Evolutionary conservation across 495 filamentous ascomycete genomes (phyloP).

Genomic region (Annulohypoxylon bovei): DNA sequence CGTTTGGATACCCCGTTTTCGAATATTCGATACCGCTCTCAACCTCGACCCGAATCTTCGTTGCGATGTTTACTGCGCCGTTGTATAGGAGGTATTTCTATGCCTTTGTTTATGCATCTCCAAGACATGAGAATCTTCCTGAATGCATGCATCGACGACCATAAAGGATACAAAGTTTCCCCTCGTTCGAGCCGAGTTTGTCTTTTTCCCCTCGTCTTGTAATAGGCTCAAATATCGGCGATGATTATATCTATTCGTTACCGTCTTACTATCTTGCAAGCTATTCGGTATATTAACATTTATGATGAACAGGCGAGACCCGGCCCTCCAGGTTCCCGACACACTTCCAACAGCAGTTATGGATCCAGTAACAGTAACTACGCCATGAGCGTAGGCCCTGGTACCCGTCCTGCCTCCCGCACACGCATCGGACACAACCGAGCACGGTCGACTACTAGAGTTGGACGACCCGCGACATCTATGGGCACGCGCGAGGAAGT

Average conservation of each 20-base stretch:
- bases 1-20: not conserved
- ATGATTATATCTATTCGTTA: not conserved
- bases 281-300: conserved; percentile 12
- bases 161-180: not conserved
- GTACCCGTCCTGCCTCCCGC: conserved; percentile 58
- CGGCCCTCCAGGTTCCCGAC: conserved; percentile 55
- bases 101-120: not conserved
- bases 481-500: conserved; percentile 61
- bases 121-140: conserved; percentile 14
- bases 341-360: conserved; percentile 57
- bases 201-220: not conserved
- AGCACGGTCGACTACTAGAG: conserved; percentile 53
- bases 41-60: not conserved
- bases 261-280: not conserved
- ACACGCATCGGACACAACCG: conserved; percentile 59
- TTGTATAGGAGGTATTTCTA: not conserved
- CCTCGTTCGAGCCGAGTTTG: not conserved
- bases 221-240: not conserved
- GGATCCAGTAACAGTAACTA: conserved; percentile 63
- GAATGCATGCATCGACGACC: not conserved
- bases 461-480: conserved; percentile 67
- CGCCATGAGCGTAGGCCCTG: conserved; percentile 66
- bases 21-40: not conserved
- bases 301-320: conserved; percentile 27
- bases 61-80: not conserved